Evolutionary conservation across 2,329 filamentous ascomycete genomes (phyloP).

Genomic region (Byssochlamys sp.): DNA sequence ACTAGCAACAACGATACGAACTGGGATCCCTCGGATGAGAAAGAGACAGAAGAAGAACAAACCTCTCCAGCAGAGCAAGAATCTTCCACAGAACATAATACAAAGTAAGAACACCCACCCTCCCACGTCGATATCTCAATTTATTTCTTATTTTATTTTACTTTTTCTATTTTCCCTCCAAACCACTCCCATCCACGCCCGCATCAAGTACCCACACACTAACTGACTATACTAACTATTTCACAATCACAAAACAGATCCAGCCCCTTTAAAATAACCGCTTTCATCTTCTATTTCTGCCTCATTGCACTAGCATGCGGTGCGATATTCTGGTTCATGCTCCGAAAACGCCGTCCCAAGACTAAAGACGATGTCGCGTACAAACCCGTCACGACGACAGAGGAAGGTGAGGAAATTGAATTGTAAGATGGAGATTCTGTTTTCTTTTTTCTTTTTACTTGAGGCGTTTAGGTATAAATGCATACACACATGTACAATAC

Average conservation of each 20-base stretch:
- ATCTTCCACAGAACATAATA: neutral
- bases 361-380: neutral
- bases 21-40: neutral
- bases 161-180: no score
- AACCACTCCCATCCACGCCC: neutral
- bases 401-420: neutral
- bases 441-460: neutral
- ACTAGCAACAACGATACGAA: neutral
- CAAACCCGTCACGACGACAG: neutral
- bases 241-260: neutral
- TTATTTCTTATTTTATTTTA: no score
- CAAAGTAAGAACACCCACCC: neutral
- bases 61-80: neutral
- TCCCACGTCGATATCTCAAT: neutral
- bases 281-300: neutral
- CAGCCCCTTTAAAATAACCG: neutral
- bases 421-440: neutral
- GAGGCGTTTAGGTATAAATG: no score
- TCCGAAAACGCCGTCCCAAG: neutral
- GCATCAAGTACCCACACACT: neutral
- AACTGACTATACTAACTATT: neutral
- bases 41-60: neutral
- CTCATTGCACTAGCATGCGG: neutral
- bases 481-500: no score
- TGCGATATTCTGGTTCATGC: neutral